Evolutionary conservation across 441 rosid species (phyloP).

Genomic region (Rhodomyrtus psidioides): DNA sequence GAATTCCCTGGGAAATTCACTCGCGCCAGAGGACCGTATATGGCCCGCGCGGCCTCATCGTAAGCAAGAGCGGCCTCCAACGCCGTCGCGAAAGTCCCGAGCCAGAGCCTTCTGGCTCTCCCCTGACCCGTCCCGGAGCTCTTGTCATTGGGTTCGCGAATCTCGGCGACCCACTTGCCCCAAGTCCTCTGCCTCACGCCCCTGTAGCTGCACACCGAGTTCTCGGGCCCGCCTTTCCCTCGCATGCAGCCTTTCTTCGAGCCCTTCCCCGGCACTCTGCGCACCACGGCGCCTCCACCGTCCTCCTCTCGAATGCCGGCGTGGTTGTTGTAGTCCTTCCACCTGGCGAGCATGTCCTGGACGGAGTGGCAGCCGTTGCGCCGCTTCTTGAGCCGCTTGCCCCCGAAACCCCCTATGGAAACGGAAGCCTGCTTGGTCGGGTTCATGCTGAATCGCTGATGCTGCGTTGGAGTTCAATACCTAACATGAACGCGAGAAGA

Average conservation of each 20-base stretch:
- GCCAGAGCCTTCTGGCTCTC: conserved; percentile 46
- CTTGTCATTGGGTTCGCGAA: conserved; percentile 37
- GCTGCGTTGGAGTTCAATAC: no score
- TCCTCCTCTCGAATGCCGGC: background rate
- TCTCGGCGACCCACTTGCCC: conserved; percentile 91
- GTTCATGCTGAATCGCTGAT: background rate
- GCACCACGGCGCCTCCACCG: background rate
- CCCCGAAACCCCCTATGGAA: background rate
- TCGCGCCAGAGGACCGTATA: conserved; percentile 54
- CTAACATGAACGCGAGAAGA: no score
- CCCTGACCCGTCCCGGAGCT: background rate
- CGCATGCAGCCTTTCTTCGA: conserved; percentile 69
- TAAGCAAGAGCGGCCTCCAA: conserved; percentile 70
- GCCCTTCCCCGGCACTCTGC: conserved; percentile 40
- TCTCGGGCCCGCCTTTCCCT: conserved; percentile 81
- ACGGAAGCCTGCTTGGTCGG: background rate
- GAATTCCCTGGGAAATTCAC: conserved; percentile 42
- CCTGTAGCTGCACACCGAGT: conserved; percentile 45
- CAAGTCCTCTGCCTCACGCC: conserved; percentile 75
- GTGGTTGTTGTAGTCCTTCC: conserved; percentile 23
- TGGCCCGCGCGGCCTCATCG: conserved; percentile 53
- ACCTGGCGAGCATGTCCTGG: conserved; percentile 34
- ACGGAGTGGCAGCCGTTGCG: conserved; percentile 29
- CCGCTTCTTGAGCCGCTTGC: conserved; percentile 14
- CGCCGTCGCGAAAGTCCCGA: conserved; percentile 55